These are phyloP conservation scores for Lunularia cruciata DNA, from an alignment of 225 moss, liverwort and hornwort genomes.

Conservation along the genomic window DNA sequence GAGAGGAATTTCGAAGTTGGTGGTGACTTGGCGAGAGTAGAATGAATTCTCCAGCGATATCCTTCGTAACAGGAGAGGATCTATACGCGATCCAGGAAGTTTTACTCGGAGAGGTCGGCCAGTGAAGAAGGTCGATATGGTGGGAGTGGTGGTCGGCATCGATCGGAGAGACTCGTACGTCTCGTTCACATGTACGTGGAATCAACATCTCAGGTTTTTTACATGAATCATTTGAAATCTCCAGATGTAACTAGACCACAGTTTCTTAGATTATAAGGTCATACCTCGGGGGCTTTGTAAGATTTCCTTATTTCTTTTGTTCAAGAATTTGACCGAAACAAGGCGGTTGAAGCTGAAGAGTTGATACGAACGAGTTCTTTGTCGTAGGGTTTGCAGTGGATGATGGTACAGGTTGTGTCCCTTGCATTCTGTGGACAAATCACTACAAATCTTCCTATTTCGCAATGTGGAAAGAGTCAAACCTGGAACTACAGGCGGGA, in stretches of 20 bases:
- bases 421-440: slow-evolving; percentile 88
- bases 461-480: slow-evolving; percentile 43
- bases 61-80: too few species aligned
- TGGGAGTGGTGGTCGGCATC: slow-evolving; percentile 77
- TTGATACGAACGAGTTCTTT: neutral
- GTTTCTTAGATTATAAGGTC: too few species aligned
- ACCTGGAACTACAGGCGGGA: slow-evolving; percentile 57
- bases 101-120: slow-evolving; percentile 62
- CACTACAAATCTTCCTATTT: slow-evolving; percentile 51
- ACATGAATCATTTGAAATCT: too few species aligned
- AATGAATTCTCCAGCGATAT: too few species aligned
- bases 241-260: too few species aligned
- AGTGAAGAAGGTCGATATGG: slow-evolving; percentile 72
- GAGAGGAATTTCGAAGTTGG: too few species aligned
- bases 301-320: neutral
- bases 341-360: neutral
- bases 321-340: neutral
- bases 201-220: too few species aligned
- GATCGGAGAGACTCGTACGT: slow-evolving; percentile 71
- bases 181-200: slow-evolving; percentile 60
- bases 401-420: slow-evolving; percentile 90
- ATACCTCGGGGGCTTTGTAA: too few species aligned
- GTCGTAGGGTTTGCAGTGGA: slow-evolving; percentile 56
- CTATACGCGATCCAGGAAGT: too few species aligned
- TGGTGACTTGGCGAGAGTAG: too few species aligned